A percentile compares a stretch with the other conserved stretches of the same genome.
These are phyloP conservation scores for Pinus taeda DNA, from an alignment of 75 land plant genomes.

Conservation along the genomic window DNA sequence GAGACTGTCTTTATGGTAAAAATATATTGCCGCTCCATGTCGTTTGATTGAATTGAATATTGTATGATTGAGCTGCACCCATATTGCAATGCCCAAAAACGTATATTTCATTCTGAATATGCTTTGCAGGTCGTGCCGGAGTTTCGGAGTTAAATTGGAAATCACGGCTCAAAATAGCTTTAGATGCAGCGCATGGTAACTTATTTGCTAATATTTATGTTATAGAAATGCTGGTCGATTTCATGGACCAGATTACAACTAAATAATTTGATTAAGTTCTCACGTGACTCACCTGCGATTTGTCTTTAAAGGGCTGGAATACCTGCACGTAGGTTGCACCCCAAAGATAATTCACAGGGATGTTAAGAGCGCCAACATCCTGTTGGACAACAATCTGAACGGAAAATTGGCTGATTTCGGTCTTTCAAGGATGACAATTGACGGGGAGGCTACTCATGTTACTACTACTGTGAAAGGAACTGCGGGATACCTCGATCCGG, in stretches of 20 bases:
- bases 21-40: background rate
- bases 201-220: no score
- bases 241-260: no score
- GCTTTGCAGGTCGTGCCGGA: background rate
- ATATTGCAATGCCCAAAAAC: background rate
- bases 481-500: slow-evolving; percentile 25
- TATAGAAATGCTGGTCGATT: background rate
- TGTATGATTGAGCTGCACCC: background rate
- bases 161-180: slow-evolving; percentile 9
- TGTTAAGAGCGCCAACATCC: background rate
- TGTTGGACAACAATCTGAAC: background rate
- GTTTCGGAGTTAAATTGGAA: slow-evolving; percentile 11
- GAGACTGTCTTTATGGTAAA: slow-evolving; percentile 34
- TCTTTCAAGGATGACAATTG: slow-evolving; percentile 11
- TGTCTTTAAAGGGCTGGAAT: slow-evolving; percentile 8
- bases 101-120: background rate
- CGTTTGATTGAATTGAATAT: no score
- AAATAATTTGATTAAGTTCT: no score
- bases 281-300: background rate
- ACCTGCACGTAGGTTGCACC: slow-evolving; percentile 15
- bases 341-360: slow-evolving; percentile 11
- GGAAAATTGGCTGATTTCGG: slow-evolving; percentile 30
- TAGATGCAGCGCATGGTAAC: slow-evolving; percentile 5
- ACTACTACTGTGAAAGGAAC: slow-evolving; percentile 16
- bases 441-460: slow-evolving; percentile 6